Evolutionary conservation across 441 rosid species (phyloP).

Genomic region (Euphorbia corollata): DNA sequence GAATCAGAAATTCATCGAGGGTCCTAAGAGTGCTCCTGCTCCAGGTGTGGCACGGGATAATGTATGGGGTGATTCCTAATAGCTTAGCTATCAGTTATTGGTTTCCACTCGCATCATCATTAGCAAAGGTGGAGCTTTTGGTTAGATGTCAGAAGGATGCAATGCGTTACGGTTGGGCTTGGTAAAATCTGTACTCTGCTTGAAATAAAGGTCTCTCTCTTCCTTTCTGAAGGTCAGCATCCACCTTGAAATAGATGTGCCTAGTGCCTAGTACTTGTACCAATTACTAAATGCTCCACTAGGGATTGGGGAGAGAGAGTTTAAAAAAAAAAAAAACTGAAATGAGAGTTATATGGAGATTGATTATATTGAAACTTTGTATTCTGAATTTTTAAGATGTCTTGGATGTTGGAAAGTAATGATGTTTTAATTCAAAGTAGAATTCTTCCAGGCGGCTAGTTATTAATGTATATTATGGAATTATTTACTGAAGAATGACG

Average conservation of each 20-base stretch:
- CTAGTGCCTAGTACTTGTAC: slow-evolving; percentile 8
- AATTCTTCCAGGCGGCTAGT: too few species aligned
- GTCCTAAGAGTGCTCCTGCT: slow-evolving; percentile 73
- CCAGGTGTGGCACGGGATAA: slow-evolving; percentile 73
- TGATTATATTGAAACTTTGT: too few species aligned
- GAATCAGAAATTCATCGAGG: slow-evolving; percentile 60
- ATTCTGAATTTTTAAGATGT: too few species aligned
- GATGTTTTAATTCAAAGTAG: too few species aligned
- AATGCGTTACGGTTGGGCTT: slow-evolving; percentile 7
- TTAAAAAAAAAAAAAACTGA: not conserved
- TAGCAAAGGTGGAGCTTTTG: slow-evolving; percentile 6
- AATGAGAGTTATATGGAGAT: not conserved
- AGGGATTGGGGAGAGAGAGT: not conserved
- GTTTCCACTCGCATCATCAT: not conserved
- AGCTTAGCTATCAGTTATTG: slow-evolving; percentile 20
- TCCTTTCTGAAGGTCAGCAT: not conserved
- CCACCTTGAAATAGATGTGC: slow-evolving; percentile 4
- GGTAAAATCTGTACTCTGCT: not conserved
- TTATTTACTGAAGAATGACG: too few species aligned
- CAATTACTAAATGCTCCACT: not conserved
- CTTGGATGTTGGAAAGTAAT: too few species aligned
- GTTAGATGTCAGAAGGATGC: slow-evolving; percentile 10
- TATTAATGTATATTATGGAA: too few species aligned
- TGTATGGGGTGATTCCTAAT: slow-evolving; percentile 56
- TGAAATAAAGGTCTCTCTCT: slow-evolving; percentile 12